Conservation (phyloP, 2,329 filamentous ascomycete genomes). For the Daldinia eschscholtzii region DNA sequence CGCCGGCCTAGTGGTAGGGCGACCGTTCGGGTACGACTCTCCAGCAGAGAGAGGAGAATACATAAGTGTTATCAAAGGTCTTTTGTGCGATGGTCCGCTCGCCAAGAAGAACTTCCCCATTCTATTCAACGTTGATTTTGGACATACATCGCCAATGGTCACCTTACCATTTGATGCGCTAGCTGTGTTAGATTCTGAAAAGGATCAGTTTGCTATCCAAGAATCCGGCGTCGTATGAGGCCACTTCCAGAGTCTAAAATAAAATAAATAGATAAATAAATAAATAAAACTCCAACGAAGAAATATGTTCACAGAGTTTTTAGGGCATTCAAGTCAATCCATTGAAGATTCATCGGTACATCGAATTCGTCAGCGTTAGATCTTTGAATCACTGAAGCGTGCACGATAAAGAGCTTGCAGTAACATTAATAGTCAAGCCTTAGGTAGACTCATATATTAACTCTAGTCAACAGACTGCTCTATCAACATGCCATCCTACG, state of each 20-base stretch:
- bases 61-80: not conserved
- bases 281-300: not conserved
- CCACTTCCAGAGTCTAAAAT: not conserved
- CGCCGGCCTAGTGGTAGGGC: constrained; percentile 58
- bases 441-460: not conserved
- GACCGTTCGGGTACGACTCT: constrained; percentile 58
- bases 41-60: constrained; percentile 43
- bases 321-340: not conserved
- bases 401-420: not conserved
- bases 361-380: not conserved
- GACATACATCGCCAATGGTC: constrained; percentile 1
- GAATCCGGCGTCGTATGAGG: not conserved
- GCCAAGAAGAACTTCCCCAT: not conserved
- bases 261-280: no score
- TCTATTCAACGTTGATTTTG: constrained; percentile 1
- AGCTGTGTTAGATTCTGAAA: not conserved
- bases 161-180: constrained; percentile 1
- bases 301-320: not conserved
- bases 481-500: not conserved
- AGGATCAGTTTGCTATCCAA: not conserved
- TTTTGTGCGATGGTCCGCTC: not conserved
- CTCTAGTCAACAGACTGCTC: not conserved
- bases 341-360: not conserved
- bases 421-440: not conserved
- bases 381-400: not conserved